Evolutionary conservation across 2,329 filamentous ascomycete species (phyloP).

Genomic region (Ophiostoma pallidulum): DNA sequence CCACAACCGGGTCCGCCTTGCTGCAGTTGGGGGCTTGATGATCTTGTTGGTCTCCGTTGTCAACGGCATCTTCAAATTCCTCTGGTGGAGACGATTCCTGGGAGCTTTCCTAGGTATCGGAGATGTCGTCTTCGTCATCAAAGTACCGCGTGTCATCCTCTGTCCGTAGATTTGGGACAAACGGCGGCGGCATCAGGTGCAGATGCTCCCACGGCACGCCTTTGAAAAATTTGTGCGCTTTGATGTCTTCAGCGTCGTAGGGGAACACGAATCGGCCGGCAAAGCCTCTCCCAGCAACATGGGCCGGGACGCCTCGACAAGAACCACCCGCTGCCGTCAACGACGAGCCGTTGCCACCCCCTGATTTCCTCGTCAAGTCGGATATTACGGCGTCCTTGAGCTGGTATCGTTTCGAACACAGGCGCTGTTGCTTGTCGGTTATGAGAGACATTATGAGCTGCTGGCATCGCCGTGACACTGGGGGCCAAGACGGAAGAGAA

Average conservation of each 20-base stretch:
- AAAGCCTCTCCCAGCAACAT: constrained; percentile 21
- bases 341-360: neutral
- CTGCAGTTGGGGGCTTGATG: neutral
- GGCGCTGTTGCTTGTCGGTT: constrained; percentile 61
- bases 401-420: constrained; percentile 68
- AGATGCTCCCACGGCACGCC: constrained; percentile 69
- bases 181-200: constrained; percentile 63
- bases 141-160: constrained; percentile 81
- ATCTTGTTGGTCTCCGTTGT: too few relatives aligned
- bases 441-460: constrained; percentile 67
- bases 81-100: neutral
- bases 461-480: constrained; percentile 61
- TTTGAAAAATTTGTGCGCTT: constrained; percentile 76
- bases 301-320: neutral
- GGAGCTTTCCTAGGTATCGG: constrained; percentile 32
- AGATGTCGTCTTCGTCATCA: constrained; percentile 66
- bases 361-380: constrained; percentile 2
- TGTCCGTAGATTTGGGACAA: constrained; percentile 61
- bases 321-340: neutral
- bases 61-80: neutral
- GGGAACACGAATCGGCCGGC: constrained; percentile 60
- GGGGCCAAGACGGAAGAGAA: constrained; percentile 56
- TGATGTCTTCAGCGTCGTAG: constrained; percentile 83
- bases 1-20: too few relatives aligned
- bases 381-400: constrained; percentile 44